These are phyloP conservation scores for Cutaneotrichosporon cutaneum DNA, from an alignment of 1,284 basidiomycete genomes.

Conservation along the genomic window DNA sequence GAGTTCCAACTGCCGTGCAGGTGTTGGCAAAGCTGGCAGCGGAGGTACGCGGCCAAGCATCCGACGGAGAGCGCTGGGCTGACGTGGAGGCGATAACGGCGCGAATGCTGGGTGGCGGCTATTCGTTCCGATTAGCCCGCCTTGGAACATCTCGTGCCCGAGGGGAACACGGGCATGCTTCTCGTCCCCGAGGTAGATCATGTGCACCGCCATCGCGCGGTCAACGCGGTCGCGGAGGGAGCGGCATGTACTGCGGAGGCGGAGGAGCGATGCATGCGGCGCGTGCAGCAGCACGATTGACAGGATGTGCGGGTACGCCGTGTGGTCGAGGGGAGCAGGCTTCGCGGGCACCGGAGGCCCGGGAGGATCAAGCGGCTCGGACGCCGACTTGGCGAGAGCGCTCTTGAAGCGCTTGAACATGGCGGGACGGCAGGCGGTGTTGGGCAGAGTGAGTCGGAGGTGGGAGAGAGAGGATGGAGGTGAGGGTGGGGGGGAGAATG, in stretches of 20 bases:
- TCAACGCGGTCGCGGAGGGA: neutral
- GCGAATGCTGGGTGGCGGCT: neutral
- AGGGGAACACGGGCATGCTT: neutral
- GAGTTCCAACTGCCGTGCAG: neutral
- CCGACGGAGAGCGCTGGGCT: neutral
- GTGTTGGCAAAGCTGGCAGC: neutral
- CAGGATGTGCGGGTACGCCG: slow-evolving; percentile 1
- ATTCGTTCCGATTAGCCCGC: neutral
- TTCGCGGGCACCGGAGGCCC: too few relatives aligned
- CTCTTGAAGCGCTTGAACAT: too few relatives aligned
- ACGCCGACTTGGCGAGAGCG: too few relatives aligned
- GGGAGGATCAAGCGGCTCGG: too few relatives aligned
- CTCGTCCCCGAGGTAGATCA: neutral
- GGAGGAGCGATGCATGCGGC: neutral
- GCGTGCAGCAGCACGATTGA: neutral
- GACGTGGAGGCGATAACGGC: neutral
- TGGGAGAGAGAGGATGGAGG: too few relatives aligned
- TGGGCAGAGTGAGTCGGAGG: too few relatives aligned
- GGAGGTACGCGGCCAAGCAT: neutral
- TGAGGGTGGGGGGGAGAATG: too few relatives aligned
- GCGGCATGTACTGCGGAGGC: neutral
- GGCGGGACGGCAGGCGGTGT: too few relatives aligned
- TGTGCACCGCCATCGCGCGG: neutral
- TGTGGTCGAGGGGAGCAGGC: slow-evolving; percentile 4
- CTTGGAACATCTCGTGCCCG: neutral